Base-by-base conservation (phyloP, 805 yeast genomes). In the Saccharomycopsis sp. region DNA sequence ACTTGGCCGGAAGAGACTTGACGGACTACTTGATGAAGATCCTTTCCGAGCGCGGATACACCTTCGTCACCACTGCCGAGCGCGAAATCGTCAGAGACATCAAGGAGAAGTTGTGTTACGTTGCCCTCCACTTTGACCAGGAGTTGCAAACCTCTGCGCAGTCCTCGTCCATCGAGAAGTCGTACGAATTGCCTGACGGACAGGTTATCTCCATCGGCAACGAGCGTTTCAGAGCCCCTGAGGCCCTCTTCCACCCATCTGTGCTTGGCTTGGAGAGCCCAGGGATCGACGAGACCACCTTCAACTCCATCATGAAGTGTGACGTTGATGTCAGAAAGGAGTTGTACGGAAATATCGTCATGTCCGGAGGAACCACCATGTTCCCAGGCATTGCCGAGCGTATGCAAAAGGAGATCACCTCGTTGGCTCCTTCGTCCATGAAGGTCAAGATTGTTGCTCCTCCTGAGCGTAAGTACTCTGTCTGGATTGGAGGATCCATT, bases 361-460 rank as follows among this genome's bases (percentile, higher is more conserved):
- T 94, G 94, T 91, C 98, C 68, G 99, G 99, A 84, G 99, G 99
- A 88, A 91, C 98, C 71, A 94, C 99, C 69, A 91, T 94, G 98
- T 94, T 91, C 97, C 97, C 97, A 79, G 99, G 99, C 82, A 91
- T 94, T 77, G 97, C 97, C 78, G 98, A 94, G 85, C 92, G 99
- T 84, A 90, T 94, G 97, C 98, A 92, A 84, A 92, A 92, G 89
- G 99, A 94, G 83, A 91, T 94, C 73, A 90, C 97, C 70, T 97
- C 97, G 70, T 86, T 94, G 82, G 99, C 99, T 74, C 98, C 98
- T 79, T 89, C 97, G 68, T 90, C 97, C 63, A 94, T 94, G 97
- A 94, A 94, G 91, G 97, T 94, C 74, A 94, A 94, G 88, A 91
- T 94, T 75, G 88, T 88, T 75, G 99, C 99, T 75, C 97, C 98